Percentiles rank a stretch among this genome's conserved stretches.
phyloP scores from a whole-genome alignment of 2,329 filamentous ascomycete species.

The Lachnellula hyalina region DNA sequence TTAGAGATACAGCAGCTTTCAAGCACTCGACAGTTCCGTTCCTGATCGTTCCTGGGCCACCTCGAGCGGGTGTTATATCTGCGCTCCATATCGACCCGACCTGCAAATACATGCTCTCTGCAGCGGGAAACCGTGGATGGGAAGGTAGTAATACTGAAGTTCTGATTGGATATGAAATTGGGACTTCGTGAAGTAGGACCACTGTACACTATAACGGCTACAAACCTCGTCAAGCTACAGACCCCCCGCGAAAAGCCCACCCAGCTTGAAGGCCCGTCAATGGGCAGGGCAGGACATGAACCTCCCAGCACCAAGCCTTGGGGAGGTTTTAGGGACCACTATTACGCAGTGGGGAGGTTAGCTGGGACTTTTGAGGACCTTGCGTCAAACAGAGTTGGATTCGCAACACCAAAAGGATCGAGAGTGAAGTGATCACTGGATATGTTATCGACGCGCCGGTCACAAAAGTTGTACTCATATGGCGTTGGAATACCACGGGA shows the following conservation, averaged over 20 bases:
- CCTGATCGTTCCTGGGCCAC: conserved; percentile 87
- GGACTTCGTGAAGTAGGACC: conserved; percentile 10
- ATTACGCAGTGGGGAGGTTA: no score
- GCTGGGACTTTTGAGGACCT: background rate
- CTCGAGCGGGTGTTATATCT: conserved; percentile 78
- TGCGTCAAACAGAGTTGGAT: background rate
- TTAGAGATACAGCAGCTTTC: conserved; percentile 56
- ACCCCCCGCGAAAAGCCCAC: background rate
- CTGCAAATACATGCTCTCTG: conserved; percentile 85
- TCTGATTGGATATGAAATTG: conserved; percentile 88
- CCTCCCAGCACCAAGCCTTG: background rate
- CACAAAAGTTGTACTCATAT: background rate
- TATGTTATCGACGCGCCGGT: background rate
- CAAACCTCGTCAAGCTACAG: background rate
- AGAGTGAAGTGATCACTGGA: background rate
- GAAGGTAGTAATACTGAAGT: conserved; percentile 88
- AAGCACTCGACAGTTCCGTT: conserved; percentile 84
- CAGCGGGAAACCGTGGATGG: conserved; percentile 90
- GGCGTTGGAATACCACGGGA: background rate
- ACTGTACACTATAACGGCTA: background rate
- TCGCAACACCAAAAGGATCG: background rate
- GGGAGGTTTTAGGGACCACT: no score
- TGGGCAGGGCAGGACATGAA: background rate
- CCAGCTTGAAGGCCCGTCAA: background rate
- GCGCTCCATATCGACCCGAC: conserved; percentile 82